phyloP scores from a whole-genome alignment of 2,329 filamentous ascomycete genomes.

The Sclerotinia glacialis region DNA sequence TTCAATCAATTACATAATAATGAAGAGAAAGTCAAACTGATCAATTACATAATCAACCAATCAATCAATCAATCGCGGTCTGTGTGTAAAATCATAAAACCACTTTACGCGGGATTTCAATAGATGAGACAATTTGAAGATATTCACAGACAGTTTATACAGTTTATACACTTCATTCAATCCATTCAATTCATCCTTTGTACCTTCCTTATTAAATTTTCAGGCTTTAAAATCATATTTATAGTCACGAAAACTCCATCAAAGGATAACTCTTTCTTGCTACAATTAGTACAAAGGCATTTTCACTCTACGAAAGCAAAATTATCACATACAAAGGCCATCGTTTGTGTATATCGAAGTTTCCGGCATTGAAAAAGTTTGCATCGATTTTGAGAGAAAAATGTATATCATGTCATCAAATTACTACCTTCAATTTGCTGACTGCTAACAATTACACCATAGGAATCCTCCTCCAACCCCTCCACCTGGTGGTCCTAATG shows the following conservation, averaged over 20 bases:
- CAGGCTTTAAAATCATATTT: background rate
- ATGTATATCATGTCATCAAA: background rate
- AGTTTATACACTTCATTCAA: too few species aligned
- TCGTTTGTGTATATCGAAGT: background rate
- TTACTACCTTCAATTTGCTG: background rate
- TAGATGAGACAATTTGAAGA: background rate
- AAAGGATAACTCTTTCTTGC: background rate
- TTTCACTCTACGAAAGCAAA: background rate
- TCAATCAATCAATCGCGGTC: too few species aligned
- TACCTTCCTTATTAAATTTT: background rate
- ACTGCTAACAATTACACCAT: background rate
- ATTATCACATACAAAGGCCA: background rate
- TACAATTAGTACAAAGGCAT: background rate
- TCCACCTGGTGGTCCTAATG: conserved; percentile 16
- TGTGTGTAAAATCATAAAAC: background rate
- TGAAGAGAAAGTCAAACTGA: too few species aligned
- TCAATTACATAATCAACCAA: conserved; percentile 10
- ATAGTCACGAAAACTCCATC: background rate
- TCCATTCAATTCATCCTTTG: background rate
- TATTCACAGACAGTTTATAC: background rate
- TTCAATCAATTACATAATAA: background rate
- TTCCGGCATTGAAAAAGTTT: background rate
- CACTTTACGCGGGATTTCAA: conserved; percentile 4
- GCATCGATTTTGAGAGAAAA: background rate
- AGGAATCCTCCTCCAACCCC: conserved; percentile 22